Conservation (phyloP, 2,329 filamentous ascomycete genomes). For the Aureobasidium sp. region DNA sequence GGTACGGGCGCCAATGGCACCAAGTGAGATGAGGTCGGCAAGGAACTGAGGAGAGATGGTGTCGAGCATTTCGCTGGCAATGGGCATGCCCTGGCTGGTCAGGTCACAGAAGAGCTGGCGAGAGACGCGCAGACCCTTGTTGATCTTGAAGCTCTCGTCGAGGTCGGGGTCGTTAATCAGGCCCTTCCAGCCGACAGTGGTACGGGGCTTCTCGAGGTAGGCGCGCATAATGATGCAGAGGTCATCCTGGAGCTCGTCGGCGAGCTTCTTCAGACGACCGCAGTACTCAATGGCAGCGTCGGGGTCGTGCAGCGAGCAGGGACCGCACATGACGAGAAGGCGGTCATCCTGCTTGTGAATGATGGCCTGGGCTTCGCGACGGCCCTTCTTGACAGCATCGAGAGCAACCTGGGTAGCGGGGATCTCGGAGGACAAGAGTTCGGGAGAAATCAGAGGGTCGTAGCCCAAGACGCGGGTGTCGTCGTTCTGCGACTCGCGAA, state of each 20-base stretch:
- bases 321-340: constrained; percentile 87
- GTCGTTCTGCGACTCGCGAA: constrained; percentile 7
- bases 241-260: constrained; percentile 72
- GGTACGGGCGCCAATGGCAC: constrained; percentile 90
- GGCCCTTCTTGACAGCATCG: constrained; percentile 61
- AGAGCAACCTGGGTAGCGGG: constrained; percentile 54
- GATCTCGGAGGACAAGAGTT: constrained; percentile 78
- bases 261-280: constrained; percentile 63
- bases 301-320: constrained; percentile 96
- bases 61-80: constrained; percentile 96
- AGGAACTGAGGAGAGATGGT: constrained; percentile 98
- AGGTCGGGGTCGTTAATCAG: constrained; percentile 99
- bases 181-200: constrained; percentile 98
- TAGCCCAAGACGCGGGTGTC: constrained; percentile 62
- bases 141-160: constrained; percentile 95
- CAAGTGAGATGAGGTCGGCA: constrained; percentile 88
- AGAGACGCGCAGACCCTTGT: constrained; percentile 92
- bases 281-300: constrained; percentile 82
- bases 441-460: constrained; percentile 84
- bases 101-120: constrained; percentile 89
- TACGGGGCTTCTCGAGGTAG: constrained; percentile 97
- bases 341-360: constrained; percentile 75
- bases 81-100: constrained; percentile 79
- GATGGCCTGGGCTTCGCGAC: constrained; percentile 61
- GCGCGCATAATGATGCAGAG: constrained; percentile 94